Evolutionary conservation across 2,329 filamentous ascomycete genomes (phyloP).

Genomic region (Talaromyces marneffei): DNA sequence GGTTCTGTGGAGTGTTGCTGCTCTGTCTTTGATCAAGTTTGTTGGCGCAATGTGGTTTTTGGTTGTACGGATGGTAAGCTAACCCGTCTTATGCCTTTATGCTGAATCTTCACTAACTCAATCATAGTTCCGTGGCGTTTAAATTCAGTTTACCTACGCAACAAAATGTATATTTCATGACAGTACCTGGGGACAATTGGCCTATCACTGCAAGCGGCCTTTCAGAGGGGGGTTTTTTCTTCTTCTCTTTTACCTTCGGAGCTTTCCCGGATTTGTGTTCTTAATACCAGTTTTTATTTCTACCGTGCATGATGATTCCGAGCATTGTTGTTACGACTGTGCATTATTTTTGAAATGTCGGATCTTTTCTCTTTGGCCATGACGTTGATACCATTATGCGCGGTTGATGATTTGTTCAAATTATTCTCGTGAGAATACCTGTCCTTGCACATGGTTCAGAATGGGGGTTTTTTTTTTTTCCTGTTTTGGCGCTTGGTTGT

Average conservation of each 20-base stretch:
- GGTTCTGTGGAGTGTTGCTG: slow-evolving; percentile 84
- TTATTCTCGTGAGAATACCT: neutral
- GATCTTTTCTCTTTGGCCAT: neutral
- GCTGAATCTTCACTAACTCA: neutral
- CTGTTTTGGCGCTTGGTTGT: neutral
- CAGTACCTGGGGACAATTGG: neutral
- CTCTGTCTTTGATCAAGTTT: slow-evolving; percentile 77
- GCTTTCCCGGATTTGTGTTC: neutral
- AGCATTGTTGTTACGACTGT: neutral
- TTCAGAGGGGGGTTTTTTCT: too few relatives aligned
- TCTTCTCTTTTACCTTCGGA: neutral
- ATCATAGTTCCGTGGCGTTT: slow-evolving; percentile 48
- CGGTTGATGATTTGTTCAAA: neutral
- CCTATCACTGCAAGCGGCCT: neutral
- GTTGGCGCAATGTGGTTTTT: slow-evolving; percentile 87
- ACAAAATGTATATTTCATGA: slow-evolving; percentile 2
- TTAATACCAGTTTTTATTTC: neutral
- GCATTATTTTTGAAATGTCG: neutral
- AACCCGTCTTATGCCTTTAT: neutral
- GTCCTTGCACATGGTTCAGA: neutral
- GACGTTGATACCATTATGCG: slow-evolving; percentile 11
- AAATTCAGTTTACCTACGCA: neutral
- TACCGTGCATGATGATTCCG: slow-evolving; percentile 1
- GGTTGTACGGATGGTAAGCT: slow-evolving; percentile 77
- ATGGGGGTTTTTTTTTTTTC: neutral